Evolutionary conservation across 352 stramenopile species (phyloP).

Genomic region (Thraustochytrium sp.): DNA sequence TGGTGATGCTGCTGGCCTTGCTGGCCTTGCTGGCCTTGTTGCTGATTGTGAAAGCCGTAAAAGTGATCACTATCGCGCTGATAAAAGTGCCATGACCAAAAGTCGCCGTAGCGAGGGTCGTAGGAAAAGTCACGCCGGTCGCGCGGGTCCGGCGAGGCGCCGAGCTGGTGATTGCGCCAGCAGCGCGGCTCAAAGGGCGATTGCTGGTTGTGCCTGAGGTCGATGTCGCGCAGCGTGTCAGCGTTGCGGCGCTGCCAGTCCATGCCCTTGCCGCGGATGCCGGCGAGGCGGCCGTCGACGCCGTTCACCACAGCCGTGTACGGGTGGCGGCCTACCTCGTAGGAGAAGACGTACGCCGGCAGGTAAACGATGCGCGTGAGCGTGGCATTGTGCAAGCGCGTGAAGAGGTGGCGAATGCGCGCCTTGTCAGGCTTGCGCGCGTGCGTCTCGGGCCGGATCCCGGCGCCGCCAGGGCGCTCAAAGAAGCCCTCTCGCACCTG

Average conservation of each 20-base stretch:
- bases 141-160: background rate
- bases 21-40: background rate
- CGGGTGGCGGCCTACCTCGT: background rate
- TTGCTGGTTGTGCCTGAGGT: background rate
- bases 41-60: background rate
- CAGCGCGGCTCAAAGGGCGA: background rate
- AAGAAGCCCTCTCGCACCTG: background rate
- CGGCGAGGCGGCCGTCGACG: background rate
- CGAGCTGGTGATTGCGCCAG: background rate
- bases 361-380: background rate
- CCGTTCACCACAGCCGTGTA: background rate
- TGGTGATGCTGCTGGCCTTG: background rate
- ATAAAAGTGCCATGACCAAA: background rate
- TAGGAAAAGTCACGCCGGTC: background rate
- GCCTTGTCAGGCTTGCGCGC: background rate
- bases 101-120: background rate
- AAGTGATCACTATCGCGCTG: too few relatives aligned
- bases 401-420: background rate
- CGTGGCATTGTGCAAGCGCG: background rate
- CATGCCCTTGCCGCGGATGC: background rate
- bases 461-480: background rate
- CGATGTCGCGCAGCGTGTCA: background rate
- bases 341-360: background rate
- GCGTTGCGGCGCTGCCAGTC: constrained; percentile 13
- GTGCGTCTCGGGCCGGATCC: background rate